A percentile compares a stretch with the other conserved stretches of the same genome.
phyloP scores from a whole-genome alignment of 2,329 filamentous ascomycete genomes.

The Rhynchosporium agropyri region DNA sequence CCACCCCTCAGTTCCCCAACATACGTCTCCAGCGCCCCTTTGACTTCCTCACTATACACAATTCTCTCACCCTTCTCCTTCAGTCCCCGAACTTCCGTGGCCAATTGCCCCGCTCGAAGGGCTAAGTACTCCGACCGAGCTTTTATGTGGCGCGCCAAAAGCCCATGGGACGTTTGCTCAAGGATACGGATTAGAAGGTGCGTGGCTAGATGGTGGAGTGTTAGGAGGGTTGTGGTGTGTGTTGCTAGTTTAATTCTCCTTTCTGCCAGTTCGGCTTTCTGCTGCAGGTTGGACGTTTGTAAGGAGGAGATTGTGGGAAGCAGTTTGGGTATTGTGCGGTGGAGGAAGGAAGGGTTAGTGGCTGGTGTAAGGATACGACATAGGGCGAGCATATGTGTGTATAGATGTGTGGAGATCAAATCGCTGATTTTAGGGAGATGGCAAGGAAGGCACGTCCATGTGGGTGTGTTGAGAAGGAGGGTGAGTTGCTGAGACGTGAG shows the following conservation, averaged over 20 bases:
- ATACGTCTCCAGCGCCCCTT: slow-evolving; percentile 37
- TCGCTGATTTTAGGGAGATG: slow-evolving; percentile 53
- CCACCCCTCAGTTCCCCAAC: slow-evolving; percentile 35
- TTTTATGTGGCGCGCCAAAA: slow-evolving; percentile 34
- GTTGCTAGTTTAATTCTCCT: slow-evolving; percentile 45
- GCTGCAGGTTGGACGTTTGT: slow-evolving; percentile 44
- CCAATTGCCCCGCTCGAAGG: slow-evolving; percentile 27
- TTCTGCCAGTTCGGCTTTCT: slow-evolving; percentile 44
- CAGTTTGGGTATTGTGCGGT: slow-evolving; percentile 57
- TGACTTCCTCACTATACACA: slow-evolving; percentile 39
- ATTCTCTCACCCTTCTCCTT: slow-evolving; percentile 30
- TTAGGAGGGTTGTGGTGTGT: slow-evolving; percentile 37
- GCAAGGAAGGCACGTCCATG: slow-evolving; percentile 51
- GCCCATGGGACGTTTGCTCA: slow-evolving; percentile 39
- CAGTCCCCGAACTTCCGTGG: slow-evolving; percentile 30
- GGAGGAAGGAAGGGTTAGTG: slow-evolving; percentile 55
- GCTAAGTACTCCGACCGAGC: slow-evolving; percentile 31
- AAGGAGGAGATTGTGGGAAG: slow-evolving; percentile 47
- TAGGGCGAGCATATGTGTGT: slow-evolving; percentile 52
- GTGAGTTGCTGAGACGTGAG: slow-evolving; percentile 45
- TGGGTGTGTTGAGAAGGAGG: slow-evolving; percentile 54
- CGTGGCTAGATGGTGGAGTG: slow-evolving; percentile 34
- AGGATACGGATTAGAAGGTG: slow-evolving; percentile 36
- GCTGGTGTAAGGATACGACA: slow-evolving; percentile 52
- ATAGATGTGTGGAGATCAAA: slow-evolving; percentile 54